Base-by-base conservation (phyloP, 2,329 filamentous ascomycete species). In the Paraphoma chrysanthemicola region DNA sequence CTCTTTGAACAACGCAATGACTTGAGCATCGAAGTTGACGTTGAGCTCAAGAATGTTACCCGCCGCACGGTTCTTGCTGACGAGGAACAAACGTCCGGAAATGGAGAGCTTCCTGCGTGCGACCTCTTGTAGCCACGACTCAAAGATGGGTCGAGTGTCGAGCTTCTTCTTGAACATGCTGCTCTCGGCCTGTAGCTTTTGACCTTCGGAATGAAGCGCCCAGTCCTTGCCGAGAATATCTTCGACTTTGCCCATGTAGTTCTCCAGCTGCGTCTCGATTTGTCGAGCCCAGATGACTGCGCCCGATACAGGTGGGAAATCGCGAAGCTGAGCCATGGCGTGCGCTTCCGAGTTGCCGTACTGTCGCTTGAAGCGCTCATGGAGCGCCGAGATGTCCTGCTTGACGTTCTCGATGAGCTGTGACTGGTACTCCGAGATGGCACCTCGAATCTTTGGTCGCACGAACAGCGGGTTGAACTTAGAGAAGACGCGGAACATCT, bases 401-500 rank as follows among this genome's bases (percentile, higher is more conserved):
- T 98, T 98, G 69, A 99, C 95, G 68, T 96, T 97, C 69, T 97
- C 93, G 75, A 99, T 97, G 33, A 99, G 88, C 77, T 97, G 93
- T 4, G 94, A 95, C 77, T 99, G 95, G 75, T 99, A 99, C 79
- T 99, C 94, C 43, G 93, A 91, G 71, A 99, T 99, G 53, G 95
- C 96, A 65, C 96, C 93, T 64, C 95, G 90, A 79, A 99, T 98
- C 83, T 99, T 99, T n/a, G 95, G 95, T 57, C 95, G 88, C 54
- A 99, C 94, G 68, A 99, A 96, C 30, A 99, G 88, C 1, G 95
- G 95, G 74, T 99, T 99, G 85, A 99, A 99, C 75, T 98, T 98
- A 51, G 95, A 98, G 77, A 99, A 99, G 59, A 99, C 95, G 52
- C 96, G 91, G 77, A 99, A 99, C 95, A 99, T 99, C 79, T 99